Conservation (phyloP, 805 yeast species). For the Zygosaccharomyces gambellarensis region DNA sequence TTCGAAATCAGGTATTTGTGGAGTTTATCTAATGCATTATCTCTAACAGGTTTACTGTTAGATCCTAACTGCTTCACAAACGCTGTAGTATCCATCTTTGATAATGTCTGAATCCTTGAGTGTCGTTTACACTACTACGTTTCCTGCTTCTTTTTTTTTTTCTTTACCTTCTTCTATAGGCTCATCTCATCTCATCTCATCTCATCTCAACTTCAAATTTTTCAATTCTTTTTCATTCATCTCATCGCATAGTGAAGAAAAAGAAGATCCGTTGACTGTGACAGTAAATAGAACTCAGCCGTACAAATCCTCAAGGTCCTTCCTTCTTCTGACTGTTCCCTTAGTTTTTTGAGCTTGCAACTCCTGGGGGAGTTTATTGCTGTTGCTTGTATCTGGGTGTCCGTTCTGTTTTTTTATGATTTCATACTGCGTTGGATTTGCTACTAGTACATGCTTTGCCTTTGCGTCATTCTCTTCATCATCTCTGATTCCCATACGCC, state of each 20-base stretch:
- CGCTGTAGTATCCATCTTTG: constrained; percentile 37
- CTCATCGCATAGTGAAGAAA: constrained; percentile 5
- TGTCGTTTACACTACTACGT: not conserved
- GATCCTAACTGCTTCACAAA: constrained; percentile 83
- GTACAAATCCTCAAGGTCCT: constrained; percentile 20
- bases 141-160: not conserved
- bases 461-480: constrained; percentile 26
- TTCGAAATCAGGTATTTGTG: constrained; percentile 49
- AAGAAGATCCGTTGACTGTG: constrained; percentile 3
- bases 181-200: constrained; percentile 7
- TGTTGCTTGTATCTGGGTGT: not conserved
- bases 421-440: constrained; percentile 35
- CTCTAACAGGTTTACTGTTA: constrained; percentile 67
- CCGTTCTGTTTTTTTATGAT: constrained; percentile 14
- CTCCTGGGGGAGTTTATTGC: constrained; percentile 1
- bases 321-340: constrained; percentile 23
- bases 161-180: not conserved
- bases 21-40: constrained; percentile 63
- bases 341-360: constrained; percentile 2
- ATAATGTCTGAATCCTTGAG: not conserved
- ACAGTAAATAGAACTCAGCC: constrained; percentile 13
- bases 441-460: constrained; percentile 30
- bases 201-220: constrained; percentile 3
- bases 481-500: constrained; percentile 27
- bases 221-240: constrained; percentile 4